Conservation (phyloP, 768 basidiomycete species). For the Myochromella boudieri region DNA sequence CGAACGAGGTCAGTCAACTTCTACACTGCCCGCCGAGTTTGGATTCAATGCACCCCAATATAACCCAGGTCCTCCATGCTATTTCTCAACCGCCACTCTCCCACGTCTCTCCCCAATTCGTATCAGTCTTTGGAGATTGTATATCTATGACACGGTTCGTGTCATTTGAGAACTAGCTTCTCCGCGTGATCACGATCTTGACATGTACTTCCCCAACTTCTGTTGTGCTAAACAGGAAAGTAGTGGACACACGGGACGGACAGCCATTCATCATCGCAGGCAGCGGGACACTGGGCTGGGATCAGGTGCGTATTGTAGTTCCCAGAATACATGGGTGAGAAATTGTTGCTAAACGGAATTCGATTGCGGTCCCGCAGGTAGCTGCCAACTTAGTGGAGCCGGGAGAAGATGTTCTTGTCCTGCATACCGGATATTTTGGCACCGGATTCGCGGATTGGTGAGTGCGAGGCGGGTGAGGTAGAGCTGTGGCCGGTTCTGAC, state of each 20-base stretch:
- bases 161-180: not conserved
- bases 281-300: constrained; percentile 90
- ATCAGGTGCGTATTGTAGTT: constrained; percentile 49
- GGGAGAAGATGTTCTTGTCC: constrained; percentile 70
- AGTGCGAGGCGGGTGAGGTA: constrained; percentile 16
- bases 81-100: constrained; percentile 82
- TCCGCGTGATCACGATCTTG: not conserved
- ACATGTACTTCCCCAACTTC: not conserved
- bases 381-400: constrained; percentile 79
- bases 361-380: constrained; percentile 41
- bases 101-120: constrained; percentile 82
- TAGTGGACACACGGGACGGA: constrained; percentile 63
- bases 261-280: constrained; percentile 88
- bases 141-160: constrained; percentile 67
- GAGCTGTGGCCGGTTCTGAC: not conserved
- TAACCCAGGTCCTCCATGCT: constrained; percentile 64
- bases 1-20: constrained; percentile 24
- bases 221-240: constrained; percentile 41
- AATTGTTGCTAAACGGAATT: not conserved
- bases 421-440: constrained; percentile 91
- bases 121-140: constrained; percentile 76
- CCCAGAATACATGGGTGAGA: not conserved
- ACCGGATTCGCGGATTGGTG: constrained; percentile 81
- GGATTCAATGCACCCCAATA: not conserved
- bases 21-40: not conserved